Base-by-base conservation (phyloP, 371 early-diverging fungal species). In the Mucor indicus region DNA sequence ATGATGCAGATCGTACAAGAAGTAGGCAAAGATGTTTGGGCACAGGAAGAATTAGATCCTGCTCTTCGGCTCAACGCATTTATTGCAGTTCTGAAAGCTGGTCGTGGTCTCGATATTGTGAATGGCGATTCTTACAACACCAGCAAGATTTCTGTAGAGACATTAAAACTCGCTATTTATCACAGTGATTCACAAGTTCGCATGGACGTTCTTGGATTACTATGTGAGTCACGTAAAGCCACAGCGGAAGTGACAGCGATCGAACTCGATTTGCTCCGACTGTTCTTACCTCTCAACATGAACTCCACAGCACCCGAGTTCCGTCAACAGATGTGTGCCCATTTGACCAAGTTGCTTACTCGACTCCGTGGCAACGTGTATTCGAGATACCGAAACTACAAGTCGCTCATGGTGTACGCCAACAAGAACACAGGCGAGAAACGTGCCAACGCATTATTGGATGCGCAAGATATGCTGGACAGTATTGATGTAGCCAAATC, bases 121-220 rank as follows among this genome's bases (percentile, higher is more conserved):
- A 73, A 77, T 23, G 75, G 77, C 23, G 62, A 56, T 39, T 46
- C 69, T 8, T 80, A 82, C 48, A 49, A 53, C 3, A 35, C 29
- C 13, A 49, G 59, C 50, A 64, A 60, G 29, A 64, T 75, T 6
- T 57, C 70, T 10, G 52, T 62, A 2, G 48, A 63, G 17, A 69
- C 59, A 1, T 57, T 84, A 15, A 69, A 71, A 20, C 57, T 70
- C 4, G 87, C 92, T 4, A 81, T 89, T 40, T 68, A 79, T 43
- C 90, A 92, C 49, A 72, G 76, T 1, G 91, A 91, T 53, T 61
- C 67, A 31, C 80, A 83, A 23, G 82, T 92, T n/a, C 84, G 95
- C 7, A 70, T 84, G 21, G 93, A 94, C 48, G 85, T 86, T 0
- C 67, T 92, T 35, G 91, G 89, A 4, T 67, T 95, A 3, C 58